Evolutionary conservation across 768 basidiomycete species (phyloP), one percentile per base, ranked within the genome.

Genomic region (Calocybe cyanea): DNA sequence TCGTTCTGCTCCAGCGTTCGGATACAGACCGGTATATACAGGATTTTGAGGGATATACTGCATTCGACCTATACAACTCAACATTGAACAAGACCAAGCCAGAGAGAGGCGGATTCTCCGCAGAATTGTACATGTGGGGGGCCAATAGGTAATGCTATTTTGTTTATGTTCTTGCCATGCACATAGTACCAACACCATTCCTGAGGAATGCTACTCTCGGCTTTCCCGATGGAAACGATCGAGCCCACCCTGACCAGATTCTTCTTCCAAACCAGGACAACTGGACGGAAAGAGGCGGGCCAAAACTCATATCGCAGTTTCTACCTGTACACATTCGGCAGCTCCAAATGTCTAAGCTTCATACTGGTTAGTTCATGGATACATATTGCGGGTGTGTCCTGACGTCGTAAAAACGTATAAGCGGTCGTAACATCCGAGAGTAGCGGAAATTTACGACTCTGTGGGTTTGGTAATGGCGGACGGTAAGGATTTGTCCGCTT

Each of bases 61-160:
- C 92, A 0, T 92, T 92, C 50, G 94, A 98, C 59, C 66, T 98
- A 25, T 96, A 92, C 67, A 97, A 97, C 60, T 86, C 87, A 3
- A 95, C 92, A 0, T 67, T 95, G 50, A 73, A 78, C 58, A 86
- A 78, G 21, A 88, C 87, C 3, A 80, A 81, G 48, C 86, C 85
- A 3, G 55, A 58, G 32, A 53, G 59, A 2, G 52, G 59, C 24
- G 62, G 66, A 44, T 43, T 43, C 45, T 55, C 71, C 58, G 59
- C 76, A 1, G 90, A 94, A 37, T 63, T 98, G 8, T 85, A 80
- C 55, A 91, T 87, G 4, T 96, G 92, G 93, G 93, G 94, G 28
- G 69, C 76, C 9, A 96, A 95, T 54, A 72, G 84, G 83, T 82
- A 54, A 49, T 10, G 34, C n/a, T 19, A 14, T 10, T 15, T 38